Percentiles rank a stretch among this genome's conserved stretches.
phyloP scores from a whole-genome alignment of 352 stramenopile genomes.

The Aphanomyces astaci region DNA sequence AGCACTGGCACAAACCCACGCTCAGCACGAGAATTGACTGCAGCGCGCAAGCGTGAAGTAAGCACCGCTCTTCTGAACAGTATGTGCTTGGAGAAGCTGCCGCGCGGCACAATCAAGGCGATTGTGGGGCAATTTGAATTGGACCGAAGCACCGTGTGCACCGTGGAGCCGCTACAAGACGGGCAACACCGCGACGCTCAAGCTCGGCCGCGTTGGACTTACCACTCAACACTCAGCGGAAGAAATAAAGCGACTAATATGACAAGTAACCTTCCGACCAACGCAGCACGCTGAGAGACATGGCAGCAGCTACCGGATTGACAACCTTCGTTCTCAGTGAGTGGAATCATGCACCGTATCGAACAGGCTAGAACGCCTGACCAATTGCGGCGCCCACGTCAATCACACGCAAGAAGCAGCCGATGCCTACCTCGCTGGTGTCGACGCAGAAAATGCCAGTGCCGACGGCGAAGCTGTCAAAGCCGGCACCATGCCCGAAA shows the following conservation, averaged over 20 bases:
- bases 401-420: not conserved
- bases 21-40: not conserved
- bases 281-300: not conserved
- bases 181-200: not conserved
- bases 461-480: not conserved
- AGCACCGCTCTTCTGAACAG: not conserved
- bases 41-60: not conserved
- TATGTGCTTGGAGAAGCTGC: not conserved
- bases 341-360: not conserved
- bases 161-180: not conserved
- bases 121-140: not conserved
- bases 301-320: not conserved
- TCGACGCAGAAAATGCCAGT: not conserved
- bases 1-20: too few relatives aligned
- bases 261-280: not conserved
- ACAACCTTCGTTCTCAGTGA: not conserved
- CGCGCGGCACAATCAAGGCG: not conserved
- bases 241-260: not conserved
- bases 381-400: not conserved
- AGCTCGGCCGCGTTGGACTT: constrained; percentile 5
- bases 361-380: not conserved
- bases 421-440: not conserved
- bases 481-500: too few relatives aligned
- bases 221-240: not conserved
- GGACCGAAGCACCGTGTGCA: not conserved